phyloP scores from a whole-genome alignment of 345 rosid genomes.

The Angophora floribunda region DNA sequence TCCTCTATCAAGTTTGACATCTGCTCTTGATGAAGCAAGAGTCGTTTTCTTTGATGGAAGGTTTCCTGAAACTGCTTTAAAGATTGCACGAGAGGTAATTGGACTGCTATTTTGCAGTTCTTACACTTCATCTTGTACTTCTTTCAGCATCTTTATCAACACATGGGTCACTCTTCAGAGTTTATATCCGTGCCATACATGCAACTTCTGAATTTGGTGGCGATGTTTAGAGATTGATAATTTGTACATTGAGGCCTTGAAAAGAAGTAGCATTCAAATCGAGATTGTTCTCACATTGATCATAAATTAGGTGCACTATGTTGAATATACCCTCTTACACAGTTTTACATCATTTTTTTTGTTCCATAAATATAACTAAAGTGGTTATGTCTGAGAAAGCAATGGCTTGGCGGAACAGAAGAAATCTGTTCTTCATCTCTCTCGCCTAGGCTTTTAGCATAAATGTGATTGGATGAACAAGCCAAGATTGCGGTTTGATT shows the following conservation, averaged over 20 bases:
- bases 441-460: background rate
- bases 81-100: constrained; percentile 70
- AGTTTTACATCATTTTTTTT: background rate
- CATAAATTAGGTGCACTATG: background rate
- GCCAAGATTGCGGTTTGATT: background rate
- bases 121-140: background rate
- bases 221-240: background rate
- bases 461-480: background rate
- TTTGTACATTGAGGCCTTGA: background rate
- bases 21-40: constrained; percentile 58
- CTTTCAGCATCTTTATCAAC: background rate
- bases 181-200: background rate
- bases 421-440: background rate
- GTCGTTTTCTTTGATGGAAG: constrained; percentile 72
- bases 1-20: constrained; percentile 32
- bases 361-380: background rate
- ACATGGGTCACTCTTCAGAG: background rate
- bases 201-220: background rate
- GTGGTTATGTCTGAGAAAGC: background rate
- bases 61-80: constrained; percentile 60
- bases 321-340: background rate
- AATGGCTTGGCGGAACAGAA: background rate
- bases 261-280: background rate
- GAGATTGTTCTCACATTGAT: background rate
- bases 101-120: background rate